phyloP scores from a whole-genome alignment of 1,284 basidiomycete genomes.

The Butyriboletus appendiculatus region DNA sequence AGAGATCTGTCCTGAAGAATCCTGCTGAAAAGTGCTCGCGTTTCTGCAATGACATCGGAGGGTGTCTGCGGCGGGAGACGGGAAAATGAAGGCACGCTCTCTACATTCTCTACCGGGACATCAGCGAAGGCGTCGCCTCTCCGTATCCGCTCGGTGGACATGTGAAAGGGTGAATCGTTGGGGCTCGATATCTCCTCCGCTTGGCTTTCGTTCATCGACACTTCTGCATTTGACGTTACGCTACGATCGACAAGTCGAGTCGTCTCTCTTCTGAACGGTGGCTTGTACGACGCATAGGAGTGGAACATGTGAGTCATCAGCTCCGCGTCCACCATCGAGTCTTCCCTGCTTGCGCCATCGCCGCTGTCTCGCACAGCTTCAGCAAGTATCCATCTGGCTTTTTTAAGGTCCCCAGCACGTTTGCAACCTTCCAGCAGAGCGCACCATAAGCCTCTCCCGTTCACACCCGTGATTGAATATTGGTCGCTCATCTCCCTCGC shows the following conservation, averaged over 20 bases:
- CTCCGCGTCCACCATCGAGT: constrained; percentile 56
- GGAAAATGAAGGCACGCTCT: constrained; percentile 43
- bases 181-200: background rate
- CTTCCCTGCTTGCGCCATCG: constrained; percentile 33
- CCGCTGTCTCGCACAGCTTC: constrained; percentile 65
- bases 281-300: constrained; percentile 81
- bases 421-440: constrained; percentile 91
- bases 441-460: constrained; percentile 60
- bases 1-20: constrained; percentile 55
- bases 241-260: constrained; percentile 40
- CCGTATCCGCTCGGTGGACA: background rate
- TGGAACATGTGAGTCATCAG: constrained; percentile 86
- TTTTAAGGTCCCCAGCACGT: constrained; percentile 77
- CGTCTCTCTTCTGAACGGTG: constrained; percentile 60
- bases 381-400: constrained; percentile 89
- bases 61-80: constrained; percentile 74
- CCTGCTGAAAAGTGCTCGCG: constrained; percentile 65
- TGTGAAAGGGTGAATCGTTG: background rate
- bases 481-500: constrained; percentile 78
- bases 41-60: constrained; percentile 76
- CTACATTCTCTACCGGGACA: background rate
- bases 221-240: constrained; percentile 7
- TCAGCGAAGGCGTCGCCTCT: background rate
- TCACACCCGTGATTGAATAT: constrained; percentile 13
- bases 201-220: constrained; percentile 4